These are phyloP conservation scores for Globisporangium ultimum DNA, from an alignment of 352 stramenopile genomes.

Conservation along the genomic window DNA sequence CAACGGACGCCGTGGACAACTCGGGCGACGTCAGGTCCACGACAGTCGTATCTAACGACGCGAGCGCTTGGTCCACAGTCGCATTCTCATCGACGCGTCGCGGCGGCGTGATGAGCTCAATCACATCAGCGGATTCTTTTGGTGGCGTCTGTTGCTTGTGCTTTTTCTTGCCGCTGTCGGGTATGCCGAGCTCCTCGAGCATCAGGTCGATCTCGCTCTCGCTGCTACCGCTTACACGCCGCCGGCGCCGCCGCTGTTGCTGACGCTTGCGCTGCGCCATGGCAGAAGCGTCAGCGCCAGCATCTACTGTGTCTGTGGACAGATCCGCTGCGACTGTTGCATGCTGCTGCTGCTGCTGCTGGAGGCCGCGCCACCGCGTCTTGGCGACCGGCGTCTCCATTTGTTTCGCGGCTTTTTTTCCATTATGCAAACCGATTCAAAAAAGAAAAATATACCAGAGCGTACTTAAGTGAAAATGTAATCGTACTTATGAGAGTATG, in stretches of 20 bases:
- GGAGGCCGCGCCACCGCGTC: too few species aligned
- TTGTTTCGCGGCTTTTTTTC: too few species aligned
- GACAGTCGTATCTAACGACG: constrained; percentile 15
- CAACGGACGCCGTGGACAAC: constrained; percentile 12
- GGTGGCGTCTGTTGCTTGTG: background rate
- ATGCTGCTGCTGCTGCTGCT: too few species aligned
- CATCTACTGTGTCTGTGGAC: background rate
- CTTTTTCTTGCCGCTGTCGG: constrained; percentile 19
- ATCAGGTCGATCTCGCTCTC: constrained; percentile 13
- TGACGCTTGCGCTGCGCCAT: background rate
- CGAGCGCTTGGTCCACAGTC: constrained; percentile 4
- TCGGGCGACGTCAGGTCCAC: constrained; percentile 47
- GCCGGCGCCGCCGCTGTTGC: background rate
- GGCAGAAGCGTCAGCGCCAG: background rate
- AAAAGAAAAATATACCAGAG: too few species aligned
- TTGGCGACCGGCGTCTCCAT: too few species aligned
- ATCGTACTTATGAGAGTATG: too few species aligned
- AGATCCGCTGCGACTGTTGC: too few species aligned
- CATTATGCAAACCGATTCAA: too few species aligned
- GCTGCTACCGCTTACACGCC: constrained; percentile 1
- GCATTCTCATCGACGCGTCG: background rate
- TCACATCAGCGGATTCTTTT: constrained; percentile 19
- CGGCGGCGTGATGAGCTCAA: constrained; percentile 40
- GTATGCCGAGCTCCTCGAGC: constrained; percentile 15
- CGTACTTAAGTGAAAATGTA: too few species aligned